Percentiles rank a stretch among this genome's conserved stretches.
Evolutionary conservation across 495 filamentous ascomycete species (phyloP).

Genomic region (Lepidopterella palustris): DNA sequence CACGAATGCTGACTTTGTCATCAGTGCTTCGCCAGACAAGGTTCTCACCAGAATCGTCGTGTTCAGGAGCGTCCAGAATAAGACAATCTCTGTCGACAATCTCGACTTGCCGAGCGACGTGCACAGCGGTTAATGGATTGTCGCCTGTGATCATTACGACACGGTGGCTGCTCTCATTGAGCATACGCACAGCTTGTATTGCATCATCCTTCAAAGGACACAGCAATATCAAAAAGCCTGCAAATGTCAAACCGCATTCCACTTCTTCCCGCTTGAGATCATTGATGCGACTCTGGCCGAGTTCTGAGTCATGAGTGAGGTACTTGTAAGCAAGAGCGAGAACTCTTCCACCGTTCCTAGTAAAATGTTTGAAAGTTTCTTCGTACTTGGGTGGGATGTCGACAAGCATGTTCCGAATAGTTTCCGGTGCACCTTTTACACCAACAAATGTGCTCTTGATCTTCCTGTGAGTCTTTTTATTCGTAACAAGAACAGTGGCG

Average conservation of each 20-base stretch:
- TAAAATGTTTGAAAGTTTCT: constrained; percentile 97
- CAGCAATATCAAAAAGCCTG: constrained; percentile 91
- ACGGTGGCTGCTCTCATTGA: constrained; percentile 97
- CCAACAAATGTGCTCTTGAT: constrained; percentile 76
- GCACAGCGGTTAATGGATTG: constrained; percentile 92
- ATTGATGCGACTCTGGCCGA: constrained; percentile 80
- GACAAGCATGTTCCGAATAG: constrained; percentile 85
- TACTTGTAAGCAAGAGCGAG: constrained; percentile 92
- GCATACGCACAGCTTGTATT: constrained; percentile 86
- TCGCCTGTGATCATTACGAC: constrained; percentile 99
- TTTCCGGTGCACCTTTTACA: constrained; percentile 97
- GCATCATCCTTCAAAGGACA: constrained; percentile 96
- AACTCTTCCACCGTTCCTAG: constrained; percentile 87
- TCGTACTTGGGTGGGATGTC: constrained; percentile 83
- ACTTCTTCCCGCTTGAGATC: constrained; percentile 88
- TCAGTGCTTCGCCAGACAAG: constrained; percentile 95
- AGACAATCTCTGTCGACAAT: constrained; percentile 95
- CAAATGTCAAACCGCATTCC: constrained; percentile 77
- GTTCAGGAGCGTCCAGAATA: constrained; percentile 90
- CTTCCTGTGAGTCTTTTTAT: constrained; percentile 65
- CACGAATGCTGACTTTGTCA: constrained; percentile 79
- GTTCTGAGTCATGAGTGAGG: constrained; percentile 68
- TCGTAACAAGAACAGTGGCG: constrained; percentile 63
- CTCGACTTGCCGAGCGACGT: constrained; percentile 92
- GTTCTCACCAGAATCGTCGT: constrained; percentile 72